Base-by-base conservation (phyloP, 2,329 filamentous ascomycete species). In the Trichoderma brevicompactum region DNA sequence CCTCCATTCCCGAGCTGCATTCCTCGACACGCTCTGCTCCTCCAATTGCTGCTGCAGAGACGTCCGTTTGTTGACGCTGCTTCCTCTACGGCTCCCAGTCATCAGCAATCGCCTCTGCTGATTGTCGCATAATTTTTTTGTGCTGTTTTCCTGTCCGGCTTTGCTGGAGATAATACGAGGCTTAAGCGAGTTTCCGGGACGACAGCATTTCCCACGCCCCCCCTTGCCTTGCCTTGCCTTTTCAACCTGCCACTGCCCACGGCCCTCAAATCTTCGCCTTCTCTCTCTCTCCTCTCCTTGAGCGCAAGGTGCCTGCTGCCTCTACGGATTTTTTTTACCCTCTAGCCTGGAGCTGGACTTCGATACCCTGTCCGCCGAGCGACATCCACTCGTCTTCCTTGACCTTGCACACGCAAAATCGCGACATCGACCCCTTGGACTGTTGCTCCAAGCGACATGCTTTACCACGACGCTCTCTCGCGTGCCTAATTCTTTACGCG, bases 131-230 rank as follows among this genome's bases (percentile, higher is more conserved):
- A 17, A 28, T 34, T 41, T 32, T 34, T 17, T 49, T 7, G 34
- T 12, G 34, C 8, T 23, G 28, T 23, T 15, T 3, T 52, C 23
- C 58, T n/a, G 17, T 32, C 36, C 36, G 15, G 15, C 36, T 12
- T 40, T 40, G 56, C 53, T 56, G 52, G 61, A 55, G 19, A 64
- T 48, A 64, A 55, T 49, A 55, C 52, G 50, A 55, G 36, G 52
- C 52, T 56, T 49, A 56, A 50, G 52, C 61, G 52, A 64, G 61
- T 64, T 50, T 48, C 52, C 61, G 34, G 41, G 61, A 64, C 61
- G 52, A 64, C 61, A 34, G 28, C 52, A 53, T 50, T 50, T 49
- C 53, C 52, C 46, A 61, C 48, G 49, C 44, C 46, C 48, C 60
- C 58, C 60, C 41, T 46, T 63, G 60, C 60, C 12, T n/a, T 43